Base-by-base conservation (phyloP, 1,284 basidiomycete genomes). In the Moesziomyces sp. region DNA sequence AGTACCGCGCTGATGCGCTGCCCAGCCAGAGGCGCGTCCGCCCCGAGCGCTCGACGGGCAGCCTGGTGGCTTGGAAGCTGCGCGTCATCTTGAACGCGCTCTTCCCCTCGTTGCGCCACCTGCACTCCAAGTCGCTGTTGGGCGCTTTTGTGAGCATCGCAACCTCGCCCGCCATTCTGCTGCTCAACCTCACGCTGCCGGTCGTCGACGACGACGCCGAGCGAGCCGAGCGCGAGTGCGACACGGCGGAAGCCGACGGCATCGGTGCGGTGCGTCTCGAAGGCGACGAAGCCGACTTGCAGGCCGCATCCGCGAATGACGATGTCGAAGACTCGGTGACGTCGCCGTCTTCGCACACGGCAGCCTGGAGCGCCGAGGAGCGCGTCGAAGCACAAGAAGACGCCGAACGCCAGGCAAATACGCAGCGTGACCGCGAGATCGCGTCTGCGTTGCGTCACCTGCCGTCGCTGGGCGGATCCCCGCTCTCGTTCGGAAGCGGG, bases 101-200 rank as follows among this genome's bases (percentile, higher is more conserved):
- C 14, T 97, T 97, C 85, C 95, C 96, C 0, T 93, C 94, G 0
- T 85, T 99, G 6, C 90, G 92, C 65, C 87, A 89, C 60, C 91
- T 97, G 83, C 77, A 86, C 28, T 86, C 87, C 48, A 95, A 96
- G 84, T 90, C 91, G 11, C 78, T 90, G 56, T 74, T 92, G 8
- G 92, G 91, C 5, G 90, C 90, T 84, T 85, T 92, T 19, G 90
- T 92, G 0, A 90, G 91, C 0, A 77, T 97, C 16, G 88, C 95
- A 58, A 93, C 93, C 8, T 90, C 90, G 0, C 96, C 96, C 0
- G 93, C 94, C 0, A 90, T 98, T 7, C 86, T 97, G 82, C 86
- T 88, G 13, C 87, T 99, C 53, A 97, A 94, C 0, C 79, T 97
- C 18, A 98, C 96, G 0, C 86, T 97, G 7, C 95, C 95, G 3